phyloP scores from a whole-genome alignment of 495 filamentous ascomycete species.

The Trichocladium uniseriatum region DNA sequence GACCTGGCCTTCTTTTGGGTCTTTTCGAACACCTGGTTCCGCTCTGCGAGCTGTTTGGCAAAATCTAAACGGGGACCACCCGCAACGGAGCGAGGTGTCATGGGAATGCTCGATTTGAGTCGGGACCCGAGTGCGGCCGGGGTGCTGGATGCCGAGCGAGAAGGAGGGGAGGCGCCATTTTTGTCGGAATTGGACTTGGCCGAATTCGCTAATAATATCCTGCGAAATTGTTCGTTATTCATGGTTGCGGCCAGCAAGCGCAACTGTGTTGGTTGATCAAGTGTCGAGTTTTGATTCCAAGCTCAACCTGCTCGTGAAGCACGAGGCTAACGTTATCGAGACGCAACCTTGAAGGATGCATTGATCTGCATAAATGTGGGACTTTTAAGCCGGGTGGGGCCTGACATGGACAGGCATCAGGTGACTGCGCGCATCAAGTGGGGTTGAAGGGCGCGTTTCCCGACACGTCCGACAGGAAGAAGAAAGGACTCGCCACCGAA shows the following conservation, averaged over 20 bases:
- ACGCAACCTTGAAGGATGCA: neutral
- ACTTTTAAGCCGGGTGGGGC: neutral
- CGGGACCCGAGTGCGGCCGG: constrained; percentile 50
- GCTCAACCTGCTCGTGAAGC: neutral
- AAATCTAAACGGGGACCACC: constrained; percentile 54
- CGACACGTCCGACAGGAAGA: neutral
- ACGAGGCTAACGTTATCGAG: neutral
- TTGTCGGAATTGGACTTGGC: constrained; percentile 28
- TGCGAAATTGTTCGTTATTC: constrained; percentile 96
- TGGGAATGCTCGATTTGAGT: constrained; percentile 68
- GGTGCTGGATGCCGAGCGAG: constrained; percentile 20
- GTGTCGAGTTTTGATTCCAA: neutral
- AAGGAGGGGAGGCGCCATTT: constrained; percentile 30
- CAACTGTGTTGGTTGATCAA: neutral
- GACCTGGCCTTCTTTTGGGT: constrained; percentile 63
- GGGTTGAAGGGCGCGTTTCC: constrained; percentile 5
- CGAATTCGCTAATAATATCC: constrained; percentile 54
- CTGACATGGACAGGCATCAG: neutral
- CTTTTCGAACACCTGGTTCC: constrained; percentile 44
- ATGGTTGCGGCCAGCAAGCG: constrained; percentile 36
- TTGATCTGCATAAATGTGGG: neutral
- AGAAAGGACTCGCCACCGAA: neutral
- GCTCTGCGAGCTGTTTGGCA: constrained; percentile 75
- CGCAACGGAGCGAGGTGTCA: constrained; percentile 72
- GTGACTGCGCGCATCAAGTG: neutral